Conservation (phyloP, 2,329 filamentous ascomycete species). For the Domatiomyces globalis region DNA sequence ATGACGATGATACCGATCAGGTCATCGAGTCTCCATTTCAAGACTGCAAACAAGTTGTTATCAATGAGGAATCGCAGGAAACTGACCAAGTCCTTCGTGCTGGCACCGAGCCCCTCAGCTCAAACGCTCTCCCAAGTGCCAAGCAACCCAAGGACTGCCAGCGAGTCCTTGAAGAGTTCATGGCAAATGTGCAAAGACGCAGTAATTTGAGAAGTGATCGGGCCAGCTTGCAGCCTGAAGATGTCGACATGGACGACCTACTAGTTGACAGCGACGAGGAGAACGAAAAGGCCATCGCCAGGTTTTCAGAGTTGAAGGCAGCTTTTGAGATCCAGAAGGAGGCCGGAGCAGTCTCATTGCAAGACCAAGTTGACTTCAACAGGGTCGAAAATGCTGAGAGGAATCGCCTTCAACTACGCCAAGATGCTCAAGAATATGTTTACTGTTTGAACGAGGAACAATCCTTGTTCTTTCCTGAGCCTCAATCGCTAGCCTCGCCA, state of each 20-base stretch:
- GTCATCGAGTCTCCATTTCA: background rate
- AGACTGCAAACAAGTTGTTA: background rate
- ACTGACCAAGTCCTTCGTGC: background rate
- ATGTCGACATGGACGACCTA: constrained; percentile 1
- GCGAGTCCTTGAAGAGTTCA: background rate
- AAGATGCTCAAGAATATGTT: constrained; percentile 4
- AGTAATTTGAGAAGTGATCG: background rate
- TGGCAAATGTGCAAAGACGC: background rate
- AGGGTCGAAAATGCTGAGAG: constrained; percentile 6
- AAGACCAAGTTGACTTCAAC: constrained; percentile 9
- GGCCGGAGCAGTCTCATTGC: constrained; percentile 1
- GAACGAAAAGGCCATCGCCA: background rate
- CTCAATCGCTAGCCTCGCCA: background rate
- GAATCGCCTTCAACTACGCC: constrained; percentile 6
- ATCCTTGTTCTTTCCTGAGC: constrained; percentile 10
- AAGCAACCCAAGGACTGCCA: background rate
- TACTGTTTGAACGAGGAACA: constrained; percentile 7
- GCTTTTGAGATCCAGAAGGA: constrained; percentile 6
- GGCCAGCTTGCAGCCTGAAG: background rate
- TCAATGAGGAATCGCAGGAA: background rate
- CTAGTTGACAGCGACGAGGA: constrained; percentile 3
- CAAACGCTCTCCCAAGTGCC: background rate
- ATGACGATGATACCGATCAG: background rate
- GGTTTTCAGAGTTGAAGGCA: constrained; percentile 6
- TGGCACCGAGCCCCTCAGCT: background rate